phyloP scores from a whole-genome alignment of 352 stramenopile genomes.

The Globisporangium ultimum region DNA sequence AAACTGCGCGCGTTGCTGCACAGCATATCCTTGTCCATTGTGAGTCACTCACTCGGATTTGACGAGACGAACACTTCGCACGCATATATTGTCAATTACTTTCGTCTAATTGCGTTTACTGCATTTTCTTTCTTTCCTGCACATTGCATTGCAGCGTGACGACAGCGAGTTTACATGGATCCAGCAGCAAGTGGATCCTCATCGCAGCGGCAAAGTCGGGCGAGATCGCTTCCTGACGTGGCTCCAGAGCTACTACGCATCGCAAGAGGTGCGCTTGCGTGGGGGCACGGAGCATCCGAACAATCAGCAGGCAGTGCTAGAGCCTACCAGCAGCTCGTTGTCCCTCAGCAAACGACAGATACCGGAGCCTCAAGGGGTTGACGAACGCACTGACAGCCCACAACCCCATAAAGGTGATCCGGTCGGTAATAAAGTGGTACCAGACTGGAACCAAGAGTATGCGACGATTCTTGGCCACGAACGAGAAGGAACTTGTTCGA shows the following conservation, averaged over 20 bases:
- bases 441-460: constrained; percentile 12
- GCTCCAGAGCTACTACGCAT: constrained; percentile 36
- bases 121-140: constrained; percentile 1
- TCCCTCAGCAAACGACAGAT: not conserved
- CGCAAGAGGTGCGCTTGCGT: constrained; percentile 23
- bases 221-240: constrained; percentile 37
- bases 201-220: constrained; percentile 31
- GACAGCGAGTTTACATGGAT: constrained; percentile 34
- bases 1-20: constrained; percentile 48
- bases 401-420: not conserved
- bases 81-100: no score
- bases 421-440: no score
- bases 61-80: no score
- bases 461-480: not conserved
- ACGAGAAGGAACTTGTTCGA: not conserved
- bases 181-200: constrained; percentile 54
- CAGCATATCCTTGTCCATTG: constrained; percentile 47
- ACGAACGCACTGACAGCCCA: not conserved
- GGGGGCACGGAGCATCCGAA: constrained; percentile 6
- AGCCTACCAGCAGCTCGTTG: not conserved
- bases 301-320: constrained; percentile 1
- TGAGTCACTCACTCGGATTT: not conserved
- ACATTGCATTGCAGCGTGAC: constrained; percentile 53
- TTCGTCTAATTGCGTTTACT: no score
- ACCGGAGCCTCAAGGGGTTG: not conserved